Base-by-base conservation (phyloP, 2,329 filamentous ascomycete species). In the Westerdykella ornata region DNA sequence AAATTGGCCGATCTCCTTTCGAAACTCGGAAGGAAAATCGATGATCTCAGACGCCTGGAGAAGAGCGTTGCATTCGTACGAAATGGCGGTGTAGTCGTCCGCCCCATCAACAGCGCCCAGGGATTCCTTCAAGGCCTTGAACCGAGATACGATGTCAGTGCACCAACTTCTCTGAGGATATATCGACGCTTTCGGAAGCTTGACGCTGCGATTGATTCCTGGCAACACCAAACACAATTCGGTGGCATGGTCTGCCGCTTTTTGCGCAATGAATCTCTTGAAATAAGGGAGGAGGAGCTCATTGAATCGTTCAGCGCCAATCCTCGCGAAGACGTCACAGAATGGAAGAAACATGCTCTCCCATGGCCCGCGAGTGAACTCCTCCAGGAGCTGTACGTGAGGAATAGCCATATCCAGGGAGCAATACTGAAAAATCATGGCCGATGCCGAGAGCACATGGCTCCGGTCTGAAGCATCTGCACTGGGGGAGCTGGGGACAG, bases 311-410 rank as follows among this genome's bases (percentile, higher is more conserved):
- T 82, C 77, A 1, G 75, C 62, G 35, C 88, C 82, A 28, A 94
- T 72, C 40, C 87, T 77, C 0, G 86, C 82, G 52, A 92, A 82
- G 39, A 86, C 82, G 12, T 83, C 82, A 65, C 88, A 96, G 64
- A 97, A 95, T 0, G 81, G 76, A 33, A 97, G 75, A 62, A 95
- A 97, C 71, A 82, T 83, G 38, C 68, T 68, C 56, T 82, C 78
- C 54, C 89, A 75, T 1, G 75, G 74, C 34, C 84, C 79, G 38
- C 76, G 76, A 3, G 78, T 80, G 36, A 94, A 68, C 3, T 71
- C 69, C 26, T 82, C 78, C 35, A 94, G 73, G 3, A 78, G 67
- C 13, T 78, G 75, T 42, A 89, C 76, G 29, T 78, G 76, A 1
- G 85, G 78, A 32, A 94, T 81, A 28, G 94, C 69, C 5, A 82